phyloP scores from a whole-genome alignment of 1,284 basidiomycete species.

The Tremellales sp. region DNA sequence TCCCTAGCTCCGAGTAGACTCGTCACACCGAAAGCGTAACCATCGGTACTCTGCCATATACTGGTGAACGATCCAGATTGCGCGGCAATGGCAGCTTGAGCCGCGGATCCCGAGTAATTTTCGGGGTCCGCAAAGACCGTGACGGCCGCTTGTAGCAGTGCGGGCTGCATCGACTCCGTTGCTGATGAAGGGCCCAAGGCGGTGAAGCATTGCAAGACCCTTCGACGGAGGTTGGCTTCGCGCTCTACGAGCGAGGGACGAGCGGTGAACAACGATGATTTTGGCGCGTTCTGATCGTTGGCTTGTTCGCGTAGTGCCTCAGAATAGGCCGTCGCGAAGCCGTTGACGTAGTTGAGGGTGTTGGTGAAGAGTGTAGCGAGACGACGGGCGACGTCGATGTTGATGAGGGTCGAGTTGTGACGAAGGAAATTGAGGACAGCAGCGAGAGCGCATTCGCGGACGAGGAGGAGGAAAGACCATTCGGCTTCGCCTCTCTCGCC shows the following conservation, averaged over 20 bases:
- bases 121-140: constrained; percentile 77
- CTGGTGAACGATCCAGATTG: constrained; percentile 78
- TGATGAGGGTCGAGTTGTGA: constrained; percentile 75
- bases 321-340: constrained; percentile 50
- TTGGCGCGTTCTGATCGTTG: constrained; percentile 31
- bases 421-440: constrained; percentile 83
- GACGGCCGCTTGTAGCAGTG: constrained; percentile 78
- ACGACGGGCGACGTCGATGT: constrained; percentile 82
- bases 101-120: constrained; percentile 63
- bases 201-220: constrained; percentile 86
- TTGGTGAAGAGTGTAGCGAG: constrained; percentile 83
- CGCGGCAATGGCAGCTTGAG: constrained; percentile 89
- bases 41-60: constrained; percentile 83
- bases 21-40: constrained; percentile 89
- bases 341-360: constrained; percentile 80
- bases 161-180: constrained; percentile 73
- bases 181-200: constrained; percentile 73
- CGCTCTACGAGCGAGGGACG: constrained; percentile 68
- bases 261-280: constrained; percentile 48
- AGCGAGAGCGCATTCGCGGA: constrained; percentile 84
- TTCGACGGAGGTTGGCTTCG: constrained; percentile 75
- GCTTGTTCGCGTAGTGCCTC: constrained; percentile 47
- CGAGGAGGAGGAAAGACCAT: constrained; percentile 87
- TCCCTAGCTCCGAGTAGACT: constrained; percentile 54
- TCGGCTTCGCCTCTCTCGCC: constrained; percentile 68